phyloP scores from a whole-genome alignment of 352 stramenopile species.

The Pythium inflatum region DNA sequence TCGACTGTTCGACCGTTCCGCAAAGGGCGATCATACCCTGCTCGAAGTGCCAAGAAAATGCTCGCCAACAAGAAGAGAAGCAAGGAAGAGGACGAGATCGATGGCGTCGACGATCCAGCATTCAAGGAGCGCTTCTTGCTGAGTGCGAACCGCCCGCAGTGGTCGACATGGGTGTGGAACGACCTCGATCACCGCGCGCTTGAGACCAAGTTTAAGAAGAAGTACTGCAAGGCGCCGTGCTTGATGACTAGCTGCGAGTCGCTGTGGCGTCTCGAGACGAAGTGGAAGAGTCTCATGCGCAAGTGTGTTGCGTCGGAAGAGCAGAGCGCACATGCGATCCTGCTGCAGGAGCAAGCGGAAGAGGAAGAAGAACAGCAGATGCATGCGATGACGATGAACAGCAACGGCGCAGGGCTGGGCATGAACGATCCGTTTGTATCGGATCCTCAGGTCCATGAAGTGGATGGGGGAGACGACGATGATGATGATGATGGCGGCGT shows the following conservation, averaged over 20 bases:
- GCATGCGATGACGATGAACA: constrained; percentile 41
- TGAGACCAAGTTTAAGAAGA: constrained; percentile 65
- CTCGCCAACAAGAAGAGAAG: constrained; percentile 45
- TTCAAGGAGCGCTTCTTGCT: constrained; percentile 74
- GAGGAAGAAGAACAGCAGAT: constrained; percentile 69
- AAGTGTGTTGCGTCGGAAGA: constrained; percentile 52
- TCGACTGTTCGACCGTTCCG: constrained; percentile 68
- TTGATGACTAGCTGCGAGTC: constrained; percentile 57
- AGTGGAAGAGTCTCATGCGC: constrained; percentile 65
- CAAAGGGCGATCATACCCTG: constrained; percentile 74
- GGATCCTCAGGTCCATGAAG: constrained; percentile 24
- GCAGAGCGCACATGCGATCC: constrained; percentile 65
- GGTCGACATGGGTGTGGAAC: constrained; percentile 76
- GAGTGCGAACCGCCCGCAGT: constrained; percentile 52
- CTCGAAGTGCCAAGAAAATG: constrained; percentile 40
- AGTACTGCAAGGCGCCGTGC: constrained; percentile 58
- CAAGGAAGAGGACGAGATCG: constrained; percentile 46
- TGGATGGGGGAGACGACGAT: constrained; percentile 20
- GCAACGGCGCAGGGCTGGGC: constrained; percentile 35
- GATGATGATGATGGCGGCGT: constrained; percentile 41
- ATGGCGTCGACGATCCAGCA: constrained; percentile 60
- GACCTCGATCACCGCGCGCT: constrained; percentile 55
- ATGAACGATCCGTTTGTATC: constrained; percentile 35
- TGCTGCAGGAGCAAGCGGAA: constrained; percentile 68
- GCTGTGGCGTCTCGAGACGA: constrained; percentile 68